Conservation (phyloP, 495 filamentous ascomycete genomes). For the Thermochaetoides thermophila region DNA sequence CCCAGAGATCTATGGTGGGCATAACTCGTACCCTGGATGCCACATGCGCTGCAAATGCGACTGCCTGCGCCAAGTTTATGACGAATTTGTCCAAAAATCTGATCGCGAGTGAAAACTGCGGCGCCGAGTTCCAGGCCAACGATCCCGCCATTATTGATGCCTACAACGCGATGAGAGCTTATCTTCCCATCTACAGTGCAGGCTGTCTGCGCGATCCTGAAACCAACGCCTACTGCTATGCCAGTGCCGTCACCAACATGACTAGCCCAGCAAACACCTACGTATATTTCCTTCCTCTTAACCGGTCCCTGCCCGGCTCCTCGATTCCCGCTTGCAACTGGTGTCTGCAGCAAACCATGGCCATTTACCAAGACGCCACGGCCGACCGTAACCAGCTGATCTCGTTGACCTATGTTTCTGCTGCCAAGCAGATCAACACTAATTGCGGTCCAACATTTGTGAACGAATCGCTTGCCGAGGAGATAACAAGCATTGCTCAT, state of each 20-base stretch:
- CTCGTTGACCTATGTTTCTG: constrained; percentile 40
- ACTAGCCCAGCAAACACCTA: constrained; percentile 52
- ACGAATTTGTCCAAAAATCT: constrained; percentile 42
- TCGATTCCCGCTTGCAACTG: constrained; percentile 49
- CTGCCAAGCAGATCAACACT: constrained; percentile 50
- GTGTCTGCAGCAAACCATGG: constrained; percentile 61
- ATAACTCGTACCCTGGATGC: constrained; percentile 58
- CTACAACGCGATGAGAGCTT: constrained; percentile 51
- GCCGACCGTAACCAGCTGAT: constrained; percentile 44
- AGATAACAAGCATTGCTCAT: too few species aligned
- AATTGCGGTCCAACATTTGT: constrained; percentile 51
- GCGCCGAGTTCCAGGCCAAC: constrained; percentile 44
- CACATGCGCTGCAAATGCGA: constrained; percentile 49
- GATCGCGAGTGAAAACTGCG: constrained; percentile 46
- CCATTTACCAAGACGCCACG: constrained; percentile 46
- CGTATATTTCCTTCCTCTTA: constrained; percentile 74
- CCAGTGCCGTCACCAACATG: constrained; percentile 65
- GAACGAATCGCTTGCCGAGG: constrained; percentile 40
- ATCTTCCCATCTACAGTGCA: constrained; percentile 61
- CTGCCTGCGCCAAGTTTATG: constrained; percentile 46
- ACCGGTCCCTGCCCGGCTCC: constrained; percentile 46
- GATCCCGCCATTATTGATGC: constrained; percentile 58
- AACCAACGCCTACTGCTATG: constrained; percentile 54
- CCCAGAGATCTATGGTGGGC: constrained; percentile 43
- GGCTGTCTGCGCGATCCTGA: constrained; percentile 51